Conservation (phyloP, 192 early-diverging fungal genomes). For the Backusella psychrophila region DNA sequence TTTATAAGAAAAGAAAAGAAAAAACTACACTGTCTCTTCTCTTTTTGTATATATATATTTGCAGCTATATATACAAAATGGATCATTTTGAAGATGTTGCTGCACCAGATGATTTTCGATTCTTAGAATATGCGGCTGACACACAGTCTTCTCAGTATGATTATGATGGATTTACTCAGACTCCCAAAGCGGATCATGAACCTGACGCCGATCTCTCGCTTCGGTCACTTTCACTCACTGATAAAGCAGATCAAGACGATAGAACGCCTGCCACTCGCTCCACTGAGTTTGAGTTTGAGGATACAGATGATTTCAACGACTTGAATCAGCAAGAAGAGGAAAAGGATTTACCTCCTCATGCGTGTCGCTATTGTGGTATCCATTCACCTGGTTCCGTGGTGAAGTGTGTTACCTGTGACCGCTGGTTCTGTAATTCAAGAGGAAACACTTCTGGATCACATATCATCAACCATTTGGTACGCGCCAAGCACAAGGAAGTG, state of each 20-base stretch:
- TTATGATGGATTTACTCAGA: slow-evolving; percentile 53
- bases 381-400: slow-evolving; percentile 84
- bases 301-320: slow-evolving; percentile 51
- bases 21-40: background rate
- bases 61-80: slow-evolving; percentile 4
- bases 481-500: slow-evolving; percentile 93
- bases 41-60: background rate
- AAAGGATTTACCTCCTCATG: slow-evolving; percentile 73
- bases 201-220: slow-evolving; percentile 52
- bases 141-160: slow-evolving; percentile 69
- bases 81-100: slow-evolving; percentile 36
- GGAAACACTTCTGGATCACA: slow-evolving; percentile 91
- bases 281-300: slow-evolving; percentile 42
- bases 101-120: slow-evolving; percentile 50
- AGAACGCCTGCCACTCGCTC: slow-evolving; percentile 4
- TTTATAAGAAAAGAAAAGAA: background rate
- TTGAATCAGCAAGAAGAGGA: slow-evolving; percentile 44
- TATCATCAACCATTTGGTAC: slow-evolving; percentile 93
- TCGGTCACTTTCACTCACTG: slow-evolving; percentile 32
- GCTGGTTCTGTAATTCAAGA: slow-evolving; percentile 97
- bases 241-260: slow-evolving; percentile 18
- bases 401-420: slow-evolving; percentile 89
- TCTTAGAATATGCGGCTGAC: slow-evolving; percentile 54
- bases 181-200: slow-evolving; percentile 38
- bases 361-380: slow-evolving; percentile 94